Conservation (phyloP, 2,329 filamentous ascomycete species). For the Nannizziopsis arthrosporioides region DNA sequence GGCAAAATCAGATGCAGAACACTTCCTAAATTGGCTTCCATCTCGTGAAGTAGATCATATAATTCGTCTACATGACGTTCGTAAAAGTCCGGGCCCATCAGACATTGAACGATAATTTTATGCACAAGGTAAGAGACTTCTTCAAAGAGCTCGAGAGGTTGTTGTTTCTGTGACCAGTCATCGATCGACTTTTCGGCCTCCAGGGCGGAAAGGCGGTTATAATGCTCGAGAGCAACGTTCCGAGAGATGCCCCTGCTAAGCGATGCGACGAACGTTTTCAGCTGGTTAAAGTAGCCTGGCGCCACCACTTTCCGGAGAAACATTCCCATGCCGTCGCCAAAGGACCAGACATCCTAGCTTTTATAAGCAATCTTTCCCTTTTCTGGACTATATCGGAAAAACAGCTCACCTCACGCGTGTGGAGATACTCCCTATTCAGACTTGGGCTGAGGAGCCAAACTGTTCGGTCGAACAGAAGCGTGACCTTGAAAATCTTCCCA, state of each 20-base stretch:
- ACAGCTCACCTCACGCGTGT: constrained; percentile 11
- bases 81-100: constrained; percentile 17
- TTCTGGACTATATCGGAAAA: background rate
- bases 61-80: constrained; percentile 13
- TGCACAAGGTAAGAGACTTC: constrained; percentile 15
- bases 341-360: constrained; percentile 15
- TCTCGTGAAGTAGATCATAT: constrained; percentile 14
- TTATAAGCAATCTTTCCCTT: background rate
- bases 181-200: constrained; percentile 12
- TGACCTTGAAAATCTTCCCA: constrained; percentile 13
- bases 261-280: constrained; percentile 12
- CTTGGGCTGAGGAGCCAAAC: constrained; percentile 12
- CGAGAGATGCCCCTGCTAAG: constrained; percentile 14
- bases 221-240: constrained; percentile 13
- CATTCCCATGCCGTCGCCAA: constrained; percentile 15
- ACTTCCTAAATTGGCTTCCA: constrained; percentile 15
- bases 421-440: constrained; percentile 14
- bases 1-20: constrained; percentile 14
- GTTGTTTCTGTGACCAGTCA: constrained; percentile 8
- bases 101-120: constrained; percentile 14
- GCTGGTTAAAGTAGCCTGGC: constrained; percentile 15
- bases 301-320: constrained; percentile 16
- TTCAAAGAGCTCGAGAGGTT: constrained; percentile 14
- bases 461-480: constrained; percentile 12
- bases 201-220: constrained; percentile 9